Base-by-base conservation (phyloP, 257 asterid species). In the Solanum commersonii region DNA sequence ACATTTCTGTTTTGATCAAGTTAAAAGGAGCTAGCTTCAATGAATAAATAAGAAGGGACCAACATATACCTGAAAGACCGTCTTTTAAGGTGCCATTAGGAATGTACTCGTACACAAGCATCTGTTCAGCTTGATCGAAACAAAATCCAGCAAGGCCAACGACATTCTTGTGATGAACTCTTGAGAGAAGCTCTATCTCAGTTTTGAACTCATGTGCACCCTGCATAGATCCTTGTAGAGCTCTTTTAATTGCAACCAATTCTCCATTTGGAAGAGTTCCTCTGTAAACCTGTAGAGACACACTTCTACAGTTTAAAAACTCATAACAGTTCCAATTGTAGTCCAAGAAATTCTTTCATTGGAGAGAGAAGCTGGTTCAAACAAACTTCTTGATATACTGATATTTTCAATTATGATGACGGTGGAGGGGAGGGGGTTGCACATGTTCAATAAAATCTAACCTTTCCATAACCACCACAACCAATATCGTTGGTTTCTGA, bases 391-490 rank as follows among this genome's bases (percentile, higher is more conserved):
- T 33, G 0, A 73, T 35, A 20, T 33, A 71, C 2, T 71, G 78
- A 31, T 71, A 31, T 4, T 71, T 4, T 71, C 42, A 71, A n/a
- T 31, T 71, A 4, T 71, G 78, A 71, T 34, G 18, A 15, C 3
- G 49, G 16, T 6, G 8, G 15, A 4, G 82, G 46, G 49, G 46
- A 20, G 29, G 18, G 13, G 46, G 79, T 3, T 16, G 79, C 3
- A 5, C 46, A 10, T 33, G 49, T 20, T 10, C 31, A 67, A 27
- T 22, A 33, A 85, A 82, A 78, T 52, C 88, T 79, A 76, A 96
- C 99, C 98, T 95, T 96, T 63, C 99, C 99, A 88, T 94, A 96
- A 84, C 99, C 99, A 86, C 99, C 99, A 49, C 89, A 90, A 82
- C 99, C 99, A 35, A 95, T 87, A 38, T 78, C 90, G 90, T 95